These are phyloP conservation scores for Vigna angularis DNA, from an alignment of 306 rosid species.

Conservation along the genomic window DNA sequence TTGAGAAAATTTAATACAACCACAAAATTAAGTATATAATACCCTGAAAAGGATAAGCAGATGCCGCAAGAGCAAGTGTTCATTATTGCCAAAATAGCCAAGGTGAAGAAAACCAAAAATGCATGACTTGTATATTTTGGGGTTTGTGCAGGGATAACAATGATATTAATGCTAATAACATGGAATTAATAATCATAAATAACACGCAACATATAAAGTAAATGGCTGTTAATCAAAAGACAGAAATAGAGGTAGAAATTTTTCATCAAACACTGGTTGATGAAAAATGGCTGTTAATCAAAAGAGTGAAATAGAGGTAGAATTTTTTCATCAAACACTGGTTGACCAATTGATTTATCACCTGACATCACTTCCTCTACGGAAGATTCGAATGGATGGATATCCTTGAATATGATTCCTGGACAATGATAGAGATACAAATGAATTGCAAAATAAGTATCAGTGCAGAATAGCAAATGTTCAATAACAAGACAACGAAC, in stretches of 20 bases:
- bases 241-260: constrained; percentile 12
- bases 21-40: constrained; percentile 13
- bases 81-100: neutral
- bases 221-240: constrained; percentile 11
- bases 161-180: constrained; percentile 24
- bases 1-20: neutral
- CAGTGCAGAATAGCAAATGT: constrained; percentile 36
- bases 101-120: constrained; percentile 27
- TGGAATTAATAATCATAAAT: neutral
- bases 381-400: constrained; percentile 97
- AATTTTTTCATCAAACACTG: constrained; percentile 31
- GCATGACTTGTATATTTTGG: constrained; percentile 19
- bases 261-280: constrained; percentile 30
- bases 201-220: neutral
- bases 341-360: constrained; percentile 39
- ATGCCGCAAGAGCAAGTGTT: constrained; percentile 14
- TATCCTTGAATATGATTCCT: constrained; percentile 98
- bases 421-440: constrained; percentile 47
- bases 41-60: constrained; percentile 11
- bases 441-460: constrained; percentile 40
- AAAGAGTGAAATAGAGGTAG: constrained; percentile 19
- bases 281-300: constrained; percentile 4
- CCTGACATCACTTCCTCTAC: constrained; percentile 96
- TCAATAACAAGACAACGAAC: constrained; percentile 28
- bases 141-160: constrained; percentile 28